Evolutionary conservation across 345 rosid species (phyloP).

Genomic region (Cochlearia excelsa): DNA sequence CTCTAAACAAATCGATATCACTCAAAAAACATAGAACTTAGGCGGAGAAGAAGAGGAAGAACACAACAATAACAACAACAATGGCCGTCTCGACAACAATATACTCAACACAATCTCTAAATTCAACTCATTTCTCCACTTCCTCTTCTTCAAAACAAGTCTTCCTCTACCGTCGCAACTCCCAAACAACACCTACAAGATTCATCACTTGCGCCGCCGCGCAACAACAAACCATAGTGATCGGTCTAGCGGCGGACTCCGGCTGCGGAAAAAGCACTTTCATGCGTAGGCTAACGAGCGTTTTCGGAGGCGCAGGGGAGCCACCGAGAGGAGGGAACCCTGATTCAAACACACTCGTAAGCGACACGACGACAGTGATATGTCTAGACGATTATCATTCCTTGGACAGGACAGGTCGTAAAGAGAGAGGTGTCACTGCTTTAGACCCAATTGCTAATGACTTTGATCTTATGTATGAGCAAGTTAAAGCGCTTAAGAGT

Average conservation of each 20-base stretch:
- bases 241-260: constrained; percentile 92
- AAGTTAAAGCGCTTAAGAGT: constrained; percentile 79
- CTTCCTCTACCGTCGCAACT: constrained; percentile 42
- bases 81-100: constrained; percentile 80
- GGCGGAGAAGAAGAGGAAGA: constrained; percentile 34
- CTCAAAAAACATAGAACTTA: constrained; percentile 27
- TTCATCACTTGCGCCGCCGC: constrained; percentile 57
- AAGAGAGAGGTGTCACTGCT: constrained; percentile 89
- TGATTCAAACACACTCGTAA: constrained; percentile 89
- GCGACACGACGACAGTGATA: constrained; percentile 87
- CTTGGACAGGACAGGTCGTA: constrained; percentile 79
- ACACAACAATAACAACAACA: constrained; percentile 8
- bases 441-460: constrained; percentile 88
- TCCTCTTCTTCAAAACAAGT: constrained; percentile 52
- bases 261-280: constrained; percentile 95
- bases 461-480: constrained; percentile 96
- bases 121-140: constrained; percentile 63
- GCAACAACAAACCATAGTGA: constrained; percentile 59
- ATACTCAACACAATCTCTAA: constrained; percentile 65
- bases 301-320: constrained; percentile 92
- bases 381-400: constrained; percentile 95
- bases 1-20: constrained; percentile 1
- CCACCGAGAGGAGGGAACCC: constrained; percentile 96
- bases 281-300: constrained; percentile 88
- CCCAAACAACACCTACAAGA: constrained; percentile 36